A percentile compares a stretch with the other conserved stretches of the same genome.
These are phyloP conservation scores for Prosopis cineraria DNA, from an alignment of 306 rosid genomes.

Conservation along the genomic window DNA sequence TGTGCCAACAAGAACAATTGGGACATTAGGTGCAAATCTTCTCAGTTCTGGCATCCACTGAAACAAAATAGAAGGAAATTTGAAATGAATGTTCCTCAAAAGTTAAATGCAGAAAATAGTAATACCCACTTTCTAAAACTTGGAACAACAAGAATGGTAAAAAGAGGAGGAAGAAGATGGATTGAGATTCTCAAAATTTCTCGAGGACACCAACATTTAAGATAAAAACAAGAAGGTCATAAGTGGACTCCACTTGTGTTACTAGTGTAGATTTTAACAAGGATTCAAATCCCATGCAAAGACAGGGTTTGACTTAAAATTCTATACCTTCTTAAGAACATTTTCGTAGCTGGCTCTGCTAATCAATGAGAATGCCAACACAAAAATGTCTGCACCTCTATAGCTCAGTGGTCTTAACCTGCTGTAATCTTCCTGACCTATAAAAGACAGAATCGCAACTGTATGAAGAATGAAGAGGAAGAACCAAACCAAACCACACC, in stretches of 20 bases:
- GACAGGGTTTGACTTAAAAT: conserved; percentile 8
- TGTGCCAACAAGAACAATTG: conserved; percentile 96
- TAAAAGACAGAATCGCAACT: conserved; percentile 33
- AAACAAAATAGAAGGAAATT: conserved; percentile 18
- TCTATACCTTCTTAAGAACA: conserved; percentile 86
- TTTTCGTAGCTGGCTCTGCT: conserved; percentile 96
- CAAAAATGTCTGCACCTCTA: conserved; percentile 95
- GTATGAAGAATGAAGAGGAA: conserved; percentile 7
- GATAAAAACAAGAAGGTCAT: neutral
- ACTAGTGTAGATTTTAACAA: neutral
- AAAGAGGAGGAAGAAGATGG: neutral
- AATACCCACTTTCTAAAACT: conserved; percentile 19
- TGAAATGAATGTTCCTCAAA: conserved; percentile 4
- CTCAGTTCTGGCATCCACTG: conserved; percentile 99
- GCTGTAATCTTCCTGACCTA: conserved; percentile 98
- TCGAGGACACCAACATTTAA: neutral
- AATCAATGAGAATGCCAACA: conserved; percentile 85
- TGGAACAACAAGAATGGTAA: conserved; percentile 9
- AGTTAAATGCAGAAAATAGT: conserved; percentile 19
- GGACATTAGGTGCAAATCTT: conserved; percentile 92
- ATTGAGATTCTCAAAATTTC: neutral
- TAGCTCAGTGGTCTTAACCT: conserved; percentile 98
- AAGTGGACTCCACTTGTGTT: neutral
- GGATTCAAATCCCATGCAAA: neutral
- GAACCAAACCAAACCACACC: neutral